Evolutionary conservation across 495 filamentous ascomycete species (phyloP), one percentile per base, ranked within the genome.

Genomic region (Aspergillus haitiensis): DNA sequence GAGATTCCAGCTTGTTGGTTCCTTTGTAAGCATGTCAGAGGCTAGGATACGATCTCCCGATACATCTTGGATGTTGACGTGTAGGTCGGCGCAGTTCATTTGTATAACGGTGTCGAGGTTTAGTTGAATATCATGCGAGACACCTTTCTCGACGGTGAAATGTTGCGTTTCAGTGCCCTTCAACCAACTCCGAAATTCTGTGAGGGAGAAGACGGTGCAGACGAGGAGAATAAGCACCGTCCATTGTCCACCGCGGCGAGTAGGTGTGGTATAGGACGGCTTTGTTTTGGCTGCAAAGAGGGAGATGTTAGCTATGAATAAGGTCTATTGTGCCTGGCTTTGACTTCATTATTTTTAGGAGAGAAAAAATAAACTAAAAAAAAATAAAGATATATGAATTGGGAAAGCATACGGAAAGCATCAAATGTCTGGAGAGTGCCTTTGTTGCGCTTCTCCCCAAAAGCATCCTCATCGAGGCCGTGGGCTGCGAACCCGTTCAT

Each of bases 51-150:
- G 84, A 74, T 99, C 94, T 33, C 94, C 90, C 0, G 90, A 84
- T 12, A 92, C 95, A 72, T 99, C 94, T 78, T 99, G 94, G 52
- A 98, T 93, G 79, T 99, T 99, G 74, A 99, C 78, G 75, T 96
- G 90, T 16, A 99, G 81, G 68, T 92, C 86, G 36, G 82, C 77
- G 80, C 94, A 99, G 65, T 80, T 76, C 94, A 99, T 99, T 35
- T 84, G 80, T n/a, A 98, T 76, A 1, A 97, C 90, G 34, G 96
- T 84, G 77, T 99, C 94, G 35, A 98, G 79, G 78, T 99, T 99
- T 72, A 99, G 89, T 76, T 97, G 90, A 60, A 99, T 83, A 39
- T 83, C 75, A 73, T 92, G 93, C 0, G 88, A 88, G 47, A 98
- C 82, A 69, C 91, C 88, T 74, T 96, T 95, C 74, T 99, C 95